Evolutionary conservation across 129 eudicot species (phyloP), one percentile per base, ranked within the genome.

Genomic region (Heracleum sosnowskyi): DNA sequence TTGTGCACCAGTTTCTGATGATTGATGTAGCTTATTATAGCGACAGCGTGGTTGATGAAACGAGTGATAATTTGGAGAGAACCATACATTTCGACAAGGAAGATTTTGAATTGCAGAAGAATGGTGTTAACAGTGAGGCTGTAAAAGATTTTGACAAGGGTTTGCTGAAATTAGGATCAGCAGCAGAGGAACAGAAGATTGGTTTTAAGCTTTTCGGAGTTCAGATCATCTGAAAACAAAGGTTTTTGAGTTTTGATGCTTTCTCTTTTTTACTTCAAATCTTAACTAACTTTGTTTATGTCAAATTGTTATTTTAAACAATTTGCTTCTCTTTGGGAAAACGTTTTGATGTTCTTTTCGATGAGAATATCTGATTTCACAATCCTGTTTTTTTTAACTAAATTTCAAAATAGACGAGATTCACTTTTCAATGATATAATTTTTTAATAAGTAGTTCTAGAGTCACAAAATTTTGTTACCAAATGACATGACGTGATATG

Each of bases 171-270:
- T 2, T 33, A 33, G 75, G 26, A 34, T 57, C 78, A 66, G 24
- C 36, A 42, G 76, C 47, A 29, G 26, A 13, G 69, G 76, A 75
- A 13, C 36, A 78, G 69, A 77, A 73, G 41, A 87, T 72, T 51
- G 88, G 90, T 34, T 62, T 91, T 11, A 91, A 81, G 86, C 88
- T 91, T 35, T 91, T 91, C 76, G 96, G 96, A 6, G 93, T 91
- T 11, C 85, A 85, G 4, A 90, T 90, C 7, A 34, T 15, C 63
- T 77, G 74, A 80, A 22, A 64, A 80, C 69, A n/a, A 17, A 15
- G 17, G 49, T 26, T 13, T 13, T 39, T 71, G 11, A 63, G 36
- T 63, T 63, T 29, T 29, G 13, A 28, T 63, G 70, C 8, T 28
- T 28, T 60, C 68, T 64, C 20, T 31, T 29, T 29, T 64, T 29